Conservation (phyloP, 1,284 basidiomycete species). For the Pseudomicrostroma phylloplanum region DNA sequence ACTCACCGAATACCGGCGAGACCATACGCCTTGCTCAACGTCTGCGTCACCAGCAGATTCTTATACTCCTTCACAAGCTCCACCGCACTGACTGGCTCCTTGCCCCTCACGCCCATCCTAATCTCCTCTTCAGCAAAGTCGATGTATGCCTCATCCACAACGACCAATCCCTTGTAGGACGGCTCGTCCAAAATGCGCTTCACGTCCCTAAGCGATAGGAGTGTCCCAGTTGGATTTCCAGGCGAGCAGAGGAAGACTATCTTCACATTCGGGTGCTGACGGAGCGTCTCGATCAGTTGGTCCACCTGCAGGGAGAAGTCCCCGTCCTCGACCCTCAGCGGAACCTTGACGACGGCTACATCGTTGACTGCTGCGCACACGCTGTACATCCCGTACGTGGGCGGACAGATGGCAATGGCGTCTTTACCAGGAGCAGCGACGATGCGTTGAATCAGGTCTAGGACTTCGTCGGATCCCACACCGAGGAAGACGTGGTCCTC, state of each 20-base stretch:
- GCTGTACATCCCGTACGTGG: constrained; percentile 96
- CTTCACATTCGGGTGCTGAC: constrained; percentile 60
- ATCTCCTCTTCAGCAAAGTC: constrained; percentile 63
- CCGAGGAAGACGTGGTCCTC: constrained; percentile 74
- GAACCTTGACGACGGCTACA: constrained; percentile 72
- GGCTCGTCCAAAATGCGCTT: constrained; percentile 70
- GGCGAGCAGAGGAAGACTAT: constrained; percentile 93
- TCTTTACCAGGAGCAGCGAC: constrained; percentile 75
- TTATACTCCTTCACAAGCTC: constrained; percentile 70
- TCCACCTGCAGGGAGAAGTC: constrained; percentile 64
- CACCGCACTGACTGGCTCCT: constrained; percentile 60
- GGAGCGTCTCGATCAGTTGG: constrained; percentile 26
- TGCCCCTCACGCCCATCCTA: constrained; percentile 26
- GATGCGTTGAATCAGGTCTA: constrained; percentile 87
- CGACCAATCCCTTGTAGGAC: constrained; percentile 78
- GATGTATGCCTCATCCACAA: constrained; percentile 96
- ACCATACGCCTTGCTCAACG: constrained; percentile 91
- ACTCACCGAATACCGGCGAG: constrained; percentile 73
- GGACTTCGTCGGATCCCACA: constrained; percentile 93
- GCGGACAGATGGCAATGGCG: constrained; percentile 64
- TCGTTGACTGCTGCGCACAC: constrained; percentile 96
- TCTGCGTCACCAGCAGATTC: constrained; percentile 90
- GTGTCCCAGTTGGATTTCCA: constrained; percentile 90
- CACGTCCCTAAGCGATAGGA: constrained; percentile 69
- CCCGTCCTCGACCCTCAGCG: constrained; percentile 67